Evolutionary conservation across 495 filamentous ascomycete genomes (phyloP).

Genomic region (Ramalina peruviana): DNA sequence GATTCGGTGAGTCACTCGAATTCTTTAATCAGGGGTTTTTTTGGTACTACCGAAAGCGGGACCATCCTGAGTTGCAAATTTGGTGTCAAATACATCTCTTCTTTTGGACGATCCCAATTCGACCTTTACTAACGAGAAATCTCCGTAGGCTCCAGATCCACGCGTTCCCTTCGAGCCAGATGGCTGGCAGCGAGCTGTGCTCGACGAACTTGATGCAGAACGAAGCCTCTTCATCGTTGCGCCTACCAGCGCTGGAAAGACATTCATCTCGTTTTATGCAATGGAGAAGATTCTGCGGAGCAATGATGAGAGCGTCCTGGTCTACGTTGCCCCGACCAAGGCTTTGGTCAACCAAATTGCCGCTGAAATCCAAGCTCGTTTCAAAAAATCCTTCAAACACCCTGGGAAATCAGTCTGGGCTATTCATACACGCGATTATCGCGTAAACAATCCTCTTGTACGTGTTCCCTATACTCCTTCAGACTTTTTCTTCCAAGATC

Average conservation of each 20-base stretch:
- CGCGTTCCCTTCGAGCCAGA: conserved; percentile 60
- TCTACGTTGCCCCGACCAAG: conserved; percentile 73
- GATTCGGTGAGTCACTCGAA: conserved; percentile 29
- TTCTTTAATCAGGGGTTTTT: too few relatives aligned
- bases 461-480: conserved; percentile 33
- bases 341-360: conserved; percentile 71
- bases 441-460: conserved; percentile 53
- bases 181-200: conserved; percentile 58
- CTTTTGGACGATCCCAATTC: too few relatives aligned
- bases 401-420: conserved; percentile 58
- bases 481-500: too few relatives aligned
- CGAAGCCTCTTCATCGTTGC: conserved; percentile 62
- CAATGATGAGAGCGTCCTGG: conserved; percentile 51
- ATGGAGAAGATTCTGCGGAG: conserved; percentile 60
- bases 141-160: conserved; percentile 32
- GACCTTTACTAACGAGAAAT: not conserved
- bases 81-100: too few relatives aligned
- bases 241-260: conserved; percentile 58
- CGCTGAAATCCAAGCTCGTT: conserved; percentile 38
- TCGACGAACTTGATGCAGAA: conserved; percentile 56
- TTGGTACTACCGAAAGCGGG: too few relatives aligned
- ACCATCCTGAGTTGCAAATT: too few relatives aligned
- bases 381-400: conserved; percentile 44
- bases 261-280: conserved; percentile 59
- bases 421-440: conserved; percentile 61